Conservation (phyloP, 192 early-diverging fungal genomes). For the Chytriomyces sp. region DNA sequence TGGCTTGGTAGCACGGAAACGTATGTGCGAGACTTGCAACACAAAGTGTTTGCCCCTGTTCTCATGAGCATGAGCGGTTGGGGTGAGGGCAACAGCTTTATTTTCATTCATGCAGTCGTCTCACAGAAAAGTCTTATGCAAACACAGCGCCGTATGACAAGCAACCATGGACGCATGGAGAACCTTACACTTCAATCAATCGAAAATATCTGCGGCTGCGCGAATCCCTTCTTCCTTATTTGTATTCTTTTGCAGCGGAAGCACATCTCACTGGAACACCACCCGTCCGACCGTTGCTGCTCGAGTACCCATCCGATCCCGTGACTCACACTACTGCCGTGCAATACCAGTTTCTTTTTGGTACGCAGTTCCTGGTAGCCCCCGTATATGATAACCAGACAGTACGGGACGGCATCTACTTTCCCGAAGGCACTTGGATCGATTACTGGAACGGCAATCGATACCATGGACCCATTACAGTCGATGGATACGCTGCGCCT, state of each 20-base stretch:
- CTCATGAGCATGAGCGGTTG: slow-evolving; percentile 17
- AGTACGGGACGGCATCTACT: slow-evolving; percentile 12
- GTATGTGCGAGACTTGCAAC: slow-evolving; percentile 21
- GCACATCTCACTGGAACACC: slow-evolving; percentile 15
- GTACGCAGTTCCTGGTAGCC: slow-evolving; percentile 22
- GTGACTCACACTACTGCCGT: neutral
- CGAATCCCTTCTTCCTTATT: slow-evolving; percentile 16
- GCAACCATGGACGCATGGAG: slow-evolving; percentile 17
- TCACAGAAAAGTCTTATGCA: no score
- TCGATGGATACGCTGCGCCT: slow-evolving; percentile 9
- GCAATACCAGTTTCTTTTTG: slow-evolving; percentile 26
- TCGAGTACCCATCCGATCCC: slow-evolving; percentile 26
- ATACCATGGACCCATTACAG: neutral
- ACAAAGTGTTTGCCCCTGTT: slow-evolving; percentile 21
- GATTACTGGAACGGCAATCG: slow-evolving; percentile 14
- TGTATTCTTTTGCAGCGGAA: slow-evolving; percentile 17
- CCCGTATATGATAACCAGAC: slow-evolving; percentile 3
- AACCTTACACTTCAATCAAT: slow-evolving; percentile 32
- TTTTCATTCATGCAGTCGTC: no score
- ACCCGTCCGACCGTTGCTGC: slow-evolving; percentile 3
- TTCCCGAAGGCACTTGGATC: slow-evolving; percentile 20
- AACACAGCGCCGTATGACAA: neutral
- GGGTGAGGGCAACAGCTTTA: neutral
- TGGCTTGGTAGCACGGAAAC: neutral
- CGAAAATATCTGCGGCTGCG: slow-evolving; percentile 17